Conservation (phyloP, 1,284 basidiomycete species). For the Xerocomus minutiporus region DNA sequence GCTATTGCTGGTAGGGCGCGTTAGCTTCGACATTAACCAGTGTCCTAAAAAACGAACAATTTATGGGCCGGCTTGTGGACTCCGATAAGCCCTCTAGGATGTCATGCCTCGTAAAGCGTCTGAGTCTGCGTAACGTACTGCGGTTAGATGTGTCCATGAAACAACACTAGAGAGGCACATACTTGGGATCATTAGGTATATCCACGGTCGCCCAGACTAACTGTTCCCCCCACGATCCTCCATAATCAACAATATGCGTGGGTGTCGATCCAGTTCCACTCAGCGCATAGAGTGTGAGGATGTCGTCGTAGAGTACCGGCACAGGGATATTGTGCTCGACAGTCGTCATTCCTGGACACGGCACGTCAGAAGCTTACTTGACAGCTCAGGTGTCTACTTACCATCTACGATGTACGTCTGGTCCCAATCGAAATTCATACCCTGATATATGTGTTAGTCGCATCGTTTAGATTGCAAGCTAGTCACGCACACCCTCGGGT, state of each 20-base stretch:
- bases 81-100: conserved; percentile 58
- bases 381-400: conserved; percentile 22
- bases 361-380: conserved; percentile 7
- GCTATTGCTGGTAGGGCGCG: conserved; percentile 45
- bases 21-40: conserved; percentile 6
- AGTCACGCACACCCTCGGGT: conserved; percentile 52
- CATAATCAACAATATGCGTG: conserved; percentile 71
- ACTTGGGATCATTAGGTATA: conserved; percentile 65
- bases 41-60: conserved; percentile 41
- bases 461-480: not conserved
- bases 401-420: conserved; percentile 70
- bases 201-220: conserved; percentile 62
- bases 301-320: conserved; percentile 62
- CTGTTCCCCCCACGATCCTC: conserved; percentile 62
- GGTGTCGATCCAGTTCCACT: conserved; percentile 72
- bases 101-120: conserved; percentile 61
- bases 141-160: not conserved
- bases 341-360: conserved; percentile 63
- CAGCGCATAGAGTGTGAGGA: conserved; percentile 52
- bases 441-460: conserved; percentile 32
- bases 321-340: conserved; percentile 69
- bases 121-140: conserved; percentile 39
- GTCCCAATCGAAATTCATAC: conserved; percentile 75
- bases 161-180: conserved; percentile 14
- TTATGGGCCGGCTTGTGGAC: conserved; percentile 52